phyloP scores from a whole-genome alignment of 441 rosid species.

The Euphorbia schlechtendalii region DNA sequence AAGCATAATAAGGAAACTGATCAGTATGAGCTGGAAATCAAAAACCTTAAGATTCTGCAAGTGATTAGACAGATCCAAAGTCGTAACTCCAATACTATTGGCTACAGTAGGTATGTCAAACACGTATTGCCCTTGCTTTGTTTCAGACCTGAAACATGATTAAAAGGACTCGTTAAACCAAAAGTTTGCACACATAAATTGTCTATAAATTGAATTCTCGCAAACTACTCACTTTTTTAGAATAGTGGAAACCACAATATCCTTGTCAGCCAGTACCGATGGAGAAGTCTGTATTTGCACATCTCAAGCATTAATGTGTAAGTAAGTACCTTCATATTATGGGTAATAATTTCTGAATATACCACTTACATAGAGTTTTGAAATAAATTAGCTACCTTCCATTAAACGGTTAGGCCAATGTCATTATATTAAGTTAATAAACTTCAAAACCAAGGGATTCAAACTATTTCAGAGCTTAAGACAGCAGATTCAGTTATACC shows the following conservation, averaged over 20 bases:
- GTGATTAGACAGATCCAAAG: conserved; percentile 47
- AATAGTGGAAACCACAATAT: conserved; percentile 55
- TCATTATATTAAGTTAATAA: neutral
- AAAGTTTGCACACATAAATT: neutral
- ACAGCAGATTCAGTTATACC: conserved; percentile 6
- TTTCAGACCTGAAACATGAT: conserved; percentile 57
- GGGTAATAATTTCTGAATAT: neutral
- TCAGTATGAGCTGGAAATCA: neutral
- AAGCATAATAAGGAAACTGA: neutral
- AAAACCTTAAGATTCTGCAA: conserved; percentile 75
- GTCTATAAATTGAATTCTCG: neutral
- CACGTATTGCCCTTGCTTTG: conserved; percentile 64
- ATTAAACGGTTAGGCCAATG: neutral
- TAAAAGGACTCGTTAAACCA: conserved; percentile 11
- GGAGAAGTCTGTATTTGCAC: conserved; percentile 62
- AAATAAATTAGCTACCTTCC: neutral
- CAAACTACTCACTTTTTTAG: conserved; percentile 48
- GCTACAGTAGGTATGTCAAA: conserved; percentile 78
- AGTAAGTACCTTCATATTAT: conserved; percentile 16
- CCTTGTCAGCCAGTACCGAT: conserved; percentile 55
- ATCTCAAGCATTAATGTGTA: conserved; percentile 20
- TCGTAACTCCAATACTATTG: conserved; percentile 49
- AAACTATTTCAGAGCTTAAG: neutral
- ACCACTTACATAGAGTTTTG: no score
- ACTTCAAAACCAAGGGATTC: no score